Evolutionary conservation across 306 rosid species (phyloP).

Genomic region (Malus domestica): ASM211411v1 NC_041789.1:18911501-18912000

Average conservation of each 20-base stretch:
- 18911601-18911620: constrained; percentile 79
- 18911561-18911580: background rate
- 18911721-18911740: constrained; percentile 83
- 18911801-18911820: constrained; percentile 52
- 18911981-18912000: constrained; percentile 24
- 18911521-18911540: background rate
- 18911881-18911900: constrained; percentile 66
- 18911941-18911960: constrained; percentile 64
- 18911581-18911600: constrained; percentile 22
- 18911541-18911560: background rate
- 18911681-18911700: constrained; percentile 54
- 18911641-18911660: constrained; percentile 33
- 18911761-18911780: constrained; percentile 17
- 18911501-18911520: background rate
- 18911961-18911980: constrained; percentile 72
- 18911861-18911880: constrained; percentile 82
- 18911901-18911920: constrained; percentile 48
- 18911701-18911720: constrained; percentile 64
- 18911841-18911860: constrained; percentile 64
- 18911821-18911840: constrained; percentile 78
- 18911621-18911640: constrained; percentile 49
- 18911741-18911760: constrained; percentile 54
- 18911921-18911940: constrained; percentile 44
- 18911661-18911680: constrained; percentile 40
- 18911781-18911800: constrained; percentile 31